Percentiles rank a stretch among this genome's conserved stretches.
These are phyloP conservation scores for Physcomitrium patens DNA, from an alignment of 225 moss, liverwort and hornwort genomes.

Conservation along the genomic window DNA sequence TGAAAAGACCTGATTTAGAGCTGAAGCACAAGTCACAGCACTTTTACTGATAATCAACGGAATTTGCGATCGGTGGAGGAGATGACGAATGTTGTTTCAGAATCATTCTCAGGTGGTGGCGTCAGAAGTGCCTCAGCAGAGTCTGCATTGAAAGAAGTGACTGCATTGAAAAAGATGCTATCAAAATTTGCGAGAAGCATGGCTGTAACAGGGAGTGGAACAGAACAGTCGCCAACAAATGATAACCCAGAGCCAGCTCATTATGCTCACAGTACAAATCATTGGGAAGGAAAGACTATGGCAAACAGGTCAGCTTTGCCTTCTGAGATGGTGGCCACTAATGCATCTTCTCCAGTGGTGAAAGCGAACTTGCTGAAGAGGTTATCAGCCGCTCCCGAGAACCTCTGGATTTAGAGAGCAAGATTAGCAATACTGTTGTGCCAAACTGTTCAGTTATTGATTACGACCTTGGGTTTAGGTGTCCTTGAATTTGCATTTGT, in stretches of 20 bases:
- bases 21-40: no score
- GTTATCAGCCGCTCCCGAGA: conserved; percentile 1
- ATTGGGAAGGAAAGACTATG: conserved; percentile 16
- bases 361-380: conserved; percentile 33
- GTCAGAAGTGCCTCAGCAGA: conserved; percentile 5
- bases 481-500: no score
- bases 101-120: conserved; percentile 29
- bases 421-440: no score
- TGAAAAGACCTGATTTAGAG: conserved; percentile 3
- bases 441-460: no score
- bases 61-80: conserved; percentile 29
- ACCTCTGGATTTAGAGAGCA: no score
- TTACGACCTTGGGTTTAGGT: no score
- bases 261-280: conserved; percentile 26
- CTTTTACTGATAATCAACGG: conserved; percentile 25
- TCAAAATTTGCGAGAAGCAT: conserved; percentile 26
- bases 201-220: conserved; percentile 13
- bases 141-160: conserved; percentile 3
- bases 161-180: conserved; percentile 10
- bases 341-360: conserved; percentile 12
- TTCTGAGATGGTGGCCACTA: conserved; percentile 11
- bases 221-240: conserved; percentile 16
- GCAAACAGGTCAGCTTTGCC: neutral
- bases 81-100: conserved; percentile 9
- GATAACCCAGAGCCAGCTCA: conserved; percentile 21